A percentile compares a stretch with the other conserved stretches of the same genome.
Evolutionary conservation across 139 green algal species (phyloP).

Genomic region (Closterium sp.): DNA sequence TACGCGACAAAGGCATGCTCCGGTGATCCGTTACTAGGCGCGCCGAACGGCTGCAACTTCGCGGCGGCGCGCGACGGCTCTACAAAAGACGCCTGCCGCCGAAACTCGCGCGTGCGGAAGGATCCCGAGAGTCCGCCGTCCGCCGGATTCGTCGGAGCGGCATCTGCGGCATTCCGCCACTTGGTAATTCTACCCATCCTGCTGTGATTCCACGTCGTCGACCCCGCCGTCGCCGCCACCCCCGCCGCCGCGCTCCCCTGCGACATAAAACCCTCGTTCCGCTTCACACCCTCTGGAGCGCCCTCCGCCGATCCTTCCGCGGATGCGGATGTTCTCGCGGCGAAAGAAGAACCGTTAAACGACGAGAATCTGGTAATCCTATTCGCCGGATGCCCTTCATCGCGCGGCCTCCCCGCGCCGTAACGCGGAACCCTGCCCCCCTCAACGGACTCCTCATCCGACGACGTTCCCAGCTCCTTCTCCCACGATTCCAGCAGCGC

Average conservation of each 20-base stretch:
- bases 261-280: not conserved
- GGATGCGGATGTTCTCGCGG: not conserved
- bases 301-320: not conserved
- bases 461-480: not conserved
- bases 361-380: not conserved
- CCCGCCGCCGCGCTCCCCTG: not conserved
- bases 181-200: not conserved
- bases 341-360: not conserved
- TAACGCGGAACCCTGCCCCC: not conserved
- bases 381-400: not conserved
- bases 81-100: not conserved
- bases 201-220: not conserved
- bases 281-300: not conserved
- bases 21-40: not conserved
- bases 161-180: not conserved
- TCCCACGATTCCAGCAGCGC: not conserved
- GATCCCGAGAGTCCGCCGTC: not conserved
- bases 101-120: not conserved
- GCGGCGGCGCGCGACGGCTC: not conserved
- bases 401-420: not conserved
- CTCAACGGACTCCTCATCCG: not conserved
- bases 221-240: too few relatives aligned
- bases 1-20: not conserved
- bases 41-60: not conserved
- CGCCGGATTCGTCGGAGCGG: not conserved